These are phyloP conservation scores for Fusarium nurragi DNA, from an alignment of 2,329 filamentous ascomycete species.

Conservation along the genomic window DNA sequence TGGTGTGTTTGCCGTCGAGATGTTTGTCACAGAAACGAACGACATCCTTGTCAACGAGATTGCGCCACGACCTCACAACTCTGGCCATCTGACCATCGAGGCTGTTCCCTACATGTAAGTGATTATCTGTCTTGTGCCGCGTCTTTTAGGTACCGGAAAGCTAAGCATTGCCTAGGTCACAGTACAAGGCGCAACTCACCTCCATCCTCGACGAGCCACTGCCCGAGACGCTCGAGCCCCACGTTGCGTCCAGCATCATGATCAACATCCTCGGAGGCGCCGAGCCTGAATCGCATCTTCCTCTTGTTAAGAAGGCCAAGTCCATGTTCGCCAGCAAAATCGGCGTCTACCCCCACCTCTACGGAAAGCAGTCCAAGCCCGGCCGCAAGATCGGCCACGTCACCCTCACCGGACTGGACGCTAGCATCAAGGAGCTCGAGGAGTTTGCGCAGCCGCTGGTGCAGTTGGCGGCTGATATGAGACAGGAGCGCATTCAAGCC, in stretches of 20 bases:
- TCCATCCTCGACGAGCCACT: slow-evolving; percentile 78
- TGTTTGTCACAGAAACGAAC: slow-evolving; percentile 83
- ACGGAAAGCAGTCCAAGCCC: slow-evolving; percentile 88
- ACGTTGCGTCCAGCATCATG: slow-evolving; percentile 75
- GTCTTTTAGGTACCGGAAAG: accelerated
- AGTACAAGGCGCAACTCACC: slow-evolving; percentile 90
- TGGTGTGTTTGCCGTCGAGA: slow-evolving; percentile 95
- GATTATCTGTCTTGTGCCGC: accelerated
- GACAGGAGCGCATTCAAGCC: slow-evolving; percentile 61
- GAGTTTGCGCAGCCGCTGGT: slow-evolving; percentile 73
- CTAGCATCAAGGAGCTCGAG: slow-evolving; percentile 66
- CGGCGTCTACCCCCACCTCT: slow-evolving; percentile 78
- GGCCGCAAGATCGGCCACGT: slow-evolving; percentile 96
- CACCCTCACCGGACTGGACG: slow-evolving; percentile 77
- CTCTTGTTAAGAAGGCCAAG: slow-evolving; percentile 58
- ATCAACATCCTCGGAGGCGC: slow-evolving; percentile 81
- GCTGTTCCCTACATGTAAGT: slow-evolving; percentile 74
- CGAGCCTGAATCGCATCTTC: slow-evolving; percentile 68
- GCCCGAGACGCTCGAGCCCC: slow-evolving; percentile 64
- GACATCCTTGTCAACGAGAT: slow-evolving; percentile 85
- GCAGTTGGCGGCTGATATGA: slow-evolving; percentile 67
- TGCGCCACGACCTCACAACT: slow-evolving; percentile 85
- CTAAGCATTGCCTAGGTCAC: slow-evolving; percentile 59
- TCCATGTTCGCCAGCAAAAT: slow-evolving; percentile 55
- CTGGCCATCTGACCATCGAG: slow-evolving; percentile 95